Evolutionary conservation across 371 early-diverging fungal genomes (phyloP), one percentile per base, ranked within the genome.

Genomic region (Mortierella sp.): DNA sequence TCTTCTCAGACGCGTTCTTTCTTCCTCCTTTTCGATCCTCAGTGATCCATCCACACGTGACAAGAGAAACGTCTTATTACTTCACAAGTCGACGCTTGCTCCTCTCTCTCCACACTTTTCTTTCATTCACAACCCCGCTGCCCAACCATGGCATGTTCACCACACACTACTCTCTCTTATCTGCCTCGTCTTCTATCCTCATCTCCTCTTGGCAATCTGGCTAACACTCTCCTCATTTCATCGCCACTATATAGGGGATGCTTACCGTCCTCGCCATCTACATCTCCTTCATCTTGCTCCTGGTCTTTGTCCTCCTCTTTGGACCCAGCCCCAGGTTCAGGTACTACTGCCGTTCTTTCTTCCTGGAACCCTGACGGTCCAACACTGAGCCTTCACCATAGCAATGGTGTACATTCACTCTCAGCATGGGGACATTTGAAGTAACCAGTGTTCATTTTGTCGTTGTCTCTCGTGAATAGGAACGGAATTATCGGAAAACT

Each of bases 291-390:
- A 81, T 84, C 77, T 73, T 84, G 65, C 34, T 79, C 54, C 81
- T 88, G 84, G 89, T 91, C 72, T 90, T 88, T 76, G 80, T 90
- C 19, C 84, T 91, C 73, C 75, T 90, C n/a, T 89, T 91, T 42
- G 91, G 91, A 10, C 91, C 89, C 47, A 89, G 87, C 72, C 90
- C 90, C 60, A 81, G 88, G 78, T 91, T 90, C 77, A 88, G 89
- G 71, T 89, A 81, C 45, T 77, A 76, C 42, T 42, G 3, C 16
- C 14, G 47, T 24, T 11, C 28, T 26, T 52, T 7, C 6, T 19
- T 31, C 34, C n/a, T 24, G 26, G 14, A 31, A 38, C 21, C 28
- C 13, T 47, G 47, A 13, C 42, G 44, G 47, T 24, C 9, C 44
- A 26, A 0, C 47, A 3, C 14, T 44, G 34, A 31, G 5, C 9